Base-by-base conservation (phyloP, 129 eudicot genomes). In the Calendula officinalis region DNA sequence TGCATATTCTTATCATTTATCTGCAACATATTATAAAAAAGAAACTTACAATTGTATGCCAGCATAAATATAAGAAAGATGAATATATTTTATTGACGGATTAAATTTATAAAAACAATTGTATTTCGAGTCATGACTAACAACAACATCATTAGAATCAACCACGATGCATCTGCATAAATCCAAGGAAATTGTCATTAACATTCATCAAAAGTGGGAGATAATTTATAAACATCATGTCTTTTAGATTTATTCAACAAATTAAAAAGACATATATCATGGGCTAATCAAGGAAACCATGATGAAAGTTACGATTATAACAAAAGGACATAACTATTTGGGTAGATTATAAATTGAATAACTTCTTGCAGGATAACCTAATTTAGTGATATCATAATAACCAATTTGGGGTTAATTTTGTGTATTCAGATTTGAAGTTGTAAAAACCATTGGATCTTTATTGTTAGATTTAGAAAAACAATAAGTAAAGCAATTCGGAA, bases 121-220 rank as follows among this genome's bases (percentile, higher is more conserved):
- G 56, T 89, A 89, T 51, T 89, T 89, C 64, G 78, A 48, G 38
- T 89, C 97, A 76, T 89, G 97, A 46, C 97, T 95, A 41, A 86
- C 80, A 42, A 89, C 97, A 4, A 22, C 73, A 56, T 89, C 97
- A 43, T 82, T 89, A 78, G 79, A 95, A 77, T 89, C 97, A 73
- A 89, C 97, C 82, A 89, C 55, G 58, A 89, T 89, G 74, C 97
- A 89, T 56, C 97, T 89, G 84, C 79, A 72, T 50, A 66, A 73
- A 14, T 49, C 50, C n/a, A 49, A 68, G 8, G 52, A 15, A 67
- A 68, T 27, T 17, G 41, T 77, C 41, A 44, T 12, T 46, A 13
- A 1, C 60, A 72, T 16, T 36, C n/a, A 47, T 51, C 32, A n/a
- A 59, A 37, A 47, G 7, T 61, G 7, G n/a, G 15, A 51, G 2